Percentiles rank a stretch among this genome's conserved stretches.
These are phyloP conservation scores for Cercophora samala DNA, from an alignment of 495 filamentous ascomycete genomes.

Conservation along the genomic window DNA sequence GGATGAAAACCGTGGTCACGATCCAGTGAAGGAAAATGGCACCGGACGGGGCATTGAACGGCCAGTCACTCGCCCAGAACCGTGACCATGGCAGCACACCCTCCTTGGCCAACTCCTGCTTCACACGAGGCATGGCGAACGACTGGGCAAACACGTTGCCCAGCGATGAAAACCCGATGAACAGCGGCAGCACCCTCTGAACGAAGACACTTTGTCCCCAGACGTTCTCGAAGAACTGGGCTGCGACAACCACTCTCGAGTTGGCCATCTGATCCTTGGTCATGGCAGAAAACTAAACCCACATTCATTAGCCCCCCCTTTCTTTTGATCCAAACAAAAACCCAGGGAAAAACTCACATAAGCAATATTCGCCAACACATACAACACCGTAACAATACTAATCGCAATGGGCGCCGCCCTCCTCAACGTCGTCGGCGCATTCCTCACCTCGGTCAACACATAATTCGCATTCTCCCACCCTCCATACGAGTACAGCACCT, in stretches of 20 bases:
- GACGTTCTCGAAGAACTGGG: conserved; percentile 58
- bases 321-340: background rate
- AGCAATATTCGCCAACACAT: conserved; percentile 56
- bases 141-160: conserved; percentile 64
- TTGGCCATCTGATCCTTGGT: conserved; percentile 52
- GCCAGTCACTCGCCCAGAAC: conserved; percentile 60
- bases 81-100: conserved; percentile 55
- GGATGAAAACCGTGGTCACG: conserved; percentile 58
- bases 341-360: conserved; percentile 36
- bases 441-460: conserved; percentile 55
- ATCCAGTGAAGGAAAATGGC: conserved; percentile 62
- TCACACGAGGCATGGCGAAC: conserved; percentile 59
- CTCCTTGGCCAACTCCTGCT: conserved; percentile 59
- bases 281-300: conserved; percentile 56
- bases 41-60: conserved; percentile 52
- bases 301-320: background rate
- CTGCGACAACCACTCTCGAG: conserved; percentile 54
- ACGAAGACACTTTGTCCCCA: conserved; percentile 43
- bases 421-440: conserved; percentile 56
- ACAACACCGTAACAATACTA: conserved; percentile 53
- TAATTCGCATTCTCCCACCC: conserved; percentile 60
- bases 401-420: conserved; percentile 58
- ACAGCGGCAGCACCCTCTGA: conserved; percentile 54
- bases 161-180: conserved; percentile 61
- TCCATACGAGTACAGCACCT: conserved; percentile 60